These are phyloP conservation scores for Phellopilus nigrolimitatus DNA, from an alignment of 1,284 basidiomycete genomes.

Conservation along the genomic window DNA sequence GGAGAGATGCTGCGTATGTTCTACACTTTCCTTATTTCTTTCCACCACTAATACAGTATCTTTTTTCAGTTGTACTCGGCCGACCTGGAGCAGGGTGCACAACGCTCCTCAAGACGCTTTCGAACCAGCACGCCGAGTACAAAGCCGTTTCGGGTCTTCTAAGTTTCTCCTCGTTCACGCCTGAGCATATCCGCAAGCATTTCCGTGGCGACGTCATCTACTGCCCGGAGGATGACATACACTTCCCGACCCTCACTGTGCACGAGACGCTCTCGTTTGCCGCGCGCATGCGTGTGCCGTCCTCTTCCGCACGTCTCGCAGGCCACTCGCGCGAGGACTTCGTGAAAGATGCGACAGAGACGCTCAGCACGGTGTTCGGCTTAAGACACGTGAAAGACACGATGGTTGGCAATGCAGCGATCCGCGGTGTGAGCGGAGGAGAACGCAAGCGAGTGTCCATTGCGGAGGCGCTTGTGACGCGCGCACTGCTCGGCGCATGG, in stretches of 20 bases:
- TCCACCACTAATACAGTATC: slow-evolving; percentile 1
- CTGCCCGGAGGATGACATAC: slow-evolving; percentile 31
- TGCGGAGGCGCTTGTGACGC: slow-evolving; percentile 59
- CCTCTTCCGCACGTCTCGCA: slow-evolving; percentile 23
- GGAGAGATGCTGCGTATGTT: slow-evolving; percentile 36
- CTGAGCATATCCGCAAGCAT: slow-evolving; percentile 23
- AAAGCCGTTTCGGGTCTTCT: slow-evolving; percentile 31
- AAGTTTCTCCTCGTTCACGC: slow-evolving; percentile 32
- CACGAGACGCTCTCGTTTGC: slow-evolving; percentile 29
- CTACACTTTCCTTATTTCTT: not conserved
- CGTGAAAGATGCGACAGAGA: slow-evolving; percentile 29
- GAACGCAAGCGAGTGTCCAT: slow-evolving; percentile 76
- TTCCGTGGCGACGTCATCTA: slow-evolving; percentile 26
- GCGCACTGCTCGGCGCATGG: slow-evolving; percentile 60
- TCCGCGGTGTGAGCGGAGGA: slow-evolving; percentile 47
- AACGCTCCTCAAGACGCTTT: slow-evolving; percentile 38
- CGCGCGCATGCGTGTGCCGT: slow-evolving; percentile 24
- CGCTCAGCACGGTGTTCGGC: slow-evolving; percentile 40
- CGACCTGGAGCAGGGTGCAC: slow-evolving; percentile 38
- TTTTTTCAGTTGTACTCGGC: slow-evolving; percentile 33
- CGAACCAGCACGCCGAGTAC: slow-evolving; percentile 36
- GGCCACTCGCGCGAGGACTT: slow-evolving; percentile 29
- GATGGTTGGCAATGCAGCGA: slow-evolving; percentile 39
- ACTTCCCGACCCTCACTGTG: slow-evolving; percentile 37
- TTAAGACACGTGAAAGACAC: slow-evolving; percentile 39